A percentile compares a stretch with the other conserved stretches of the same genome.
phyloP scores from a whole-genome alignment of 139 green algal species.

The Astrephomene gubernaculifera region DNA sequence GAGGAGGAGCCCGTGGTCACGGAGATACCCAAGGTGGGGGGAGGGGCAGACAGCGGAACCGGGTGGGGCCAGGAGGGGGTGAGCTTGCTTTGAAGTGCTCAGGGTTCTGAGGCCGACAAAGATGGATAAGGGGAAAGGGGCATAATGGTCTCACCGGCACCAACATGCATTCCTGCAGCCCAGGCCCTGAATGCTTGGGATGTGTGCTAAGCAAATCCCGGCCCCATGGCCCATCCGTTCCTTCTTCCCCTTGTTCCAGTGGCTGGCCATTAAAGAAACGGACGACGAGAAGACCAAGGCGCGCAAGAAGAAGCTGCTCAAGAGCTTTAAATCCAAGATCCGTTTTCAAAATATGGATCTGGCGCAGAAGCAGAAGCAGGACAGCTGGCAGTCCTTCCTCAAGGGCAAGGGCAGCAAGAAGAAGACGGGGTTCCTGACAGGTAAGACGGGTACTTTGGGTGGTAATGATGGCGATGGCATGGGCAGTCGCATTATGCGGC shows the following conservation, averaged over 20 bases:
- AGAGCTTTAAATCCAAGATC: conserved; percentile 87
- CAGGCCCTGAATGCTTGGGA: too few relatives aligned
- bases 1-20: conserved; percentile 70
- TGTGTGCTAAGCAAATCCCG: too few relatives aligned
- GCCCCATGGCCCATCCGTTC: too few relatives aligned
- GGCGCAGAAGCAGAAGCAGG: conserved; percentile 66
- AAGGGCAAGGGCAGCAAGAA: conserved; percentile 80
- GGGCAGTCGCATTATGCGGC: too few relatives aligned
- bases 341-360: conserved; percentile 86
- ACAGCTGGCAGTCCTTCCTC: conserved; percentile 79
- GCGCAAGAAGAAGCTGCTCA: conserved; percentile 89
- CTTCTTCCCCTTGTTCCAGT: too few relatives aligned
- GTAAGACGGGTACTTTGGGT: conserved; percentile 14
- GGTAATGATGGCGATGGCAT: too few relatives aligned
- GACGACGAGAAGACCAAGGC: conserved; percentile 85
- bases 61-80: too few relatives aligned
- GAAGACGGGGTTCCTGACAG: conserved; percentile 74
- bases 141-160: too few relatives aligned
- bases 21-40: conserved; percentile 78
- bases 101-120: too few relatives aligned
- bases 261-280: conserved; percentile 80
- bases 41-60: neutral
- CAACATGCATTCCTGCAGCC: too few relatives aligned
- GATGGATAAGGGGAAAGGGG: too few relatives aligned
- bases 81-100: too few relatives aligned